Conservation (phyloP, 352 stramenopile species). For the Phytopythium boreale region DNA sequence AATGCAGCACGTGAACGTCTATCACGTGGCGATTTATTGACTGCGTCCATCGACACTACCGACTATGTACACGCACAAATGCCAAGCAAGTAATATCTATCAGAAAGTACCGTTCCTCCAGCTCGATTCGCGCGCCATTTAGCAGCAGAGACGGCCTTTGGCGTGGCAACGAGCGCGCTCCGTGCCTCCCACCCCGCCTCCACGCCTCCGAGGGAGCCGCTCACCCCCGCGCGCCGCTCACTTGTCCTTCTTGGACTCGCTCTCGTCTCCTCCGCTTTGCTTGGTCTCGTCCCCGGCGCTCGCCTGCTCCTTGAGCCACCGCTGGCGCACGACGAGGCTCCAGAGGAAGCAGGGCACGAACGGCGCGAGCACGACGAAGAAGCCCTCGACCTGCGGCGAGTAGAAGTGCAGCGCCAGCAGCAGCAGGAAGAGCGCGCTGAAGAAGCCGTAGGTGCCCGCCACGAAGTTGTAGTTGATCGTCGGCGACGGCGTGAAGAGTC, state of each 20-base stretch:
- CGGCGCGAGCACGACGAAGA: constrained; percentile 82
- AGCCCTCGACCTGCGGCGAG: constrained; percentile 66
- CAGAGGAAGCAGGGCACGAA: constrained; percentile 84
- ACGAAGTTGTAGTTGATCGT: constrained; percentile 92
- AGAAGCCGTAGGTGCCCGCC: constrained; percentile 68
- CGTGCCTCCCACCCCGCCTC: no score
- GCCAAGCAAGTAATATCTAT: no score
- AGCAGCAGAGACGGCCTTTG: no score
- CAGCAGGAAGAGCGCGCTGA: constrained; percentile 50
- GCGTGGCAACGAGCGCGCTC: no score
- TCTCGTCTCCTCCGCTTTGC: constrained; percentile 14
- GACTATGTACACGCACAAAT: no score
- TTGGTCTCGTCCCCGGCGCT: constrained; percentile 4
- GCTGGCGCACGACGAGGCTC: constrained; percentile 74
- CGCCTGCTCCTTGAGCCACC: constrained; percentile 50
- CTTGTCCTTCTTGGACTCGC: constrained; percentile 29
- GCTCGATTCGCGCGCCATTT: no score
- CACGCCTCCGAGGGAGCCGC: no score
- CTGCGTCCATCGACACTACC: no score
- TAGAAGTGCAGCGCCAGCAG: constrained; percentile 63
- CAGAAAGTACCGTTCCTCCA: no score
- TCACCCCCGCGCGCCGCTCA: constrained; percentile 3
- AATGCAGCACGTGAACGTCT: no score
- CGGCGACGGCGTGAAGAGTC: constrained; percentile 58
- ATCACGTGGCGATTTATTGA: no score